A percentile compares a stretch with the other conserved stretches of the same genome.
Conservation (phyloP, 2,329 filamentous ascomycete species). For the Fusarium sp. region DNA sequence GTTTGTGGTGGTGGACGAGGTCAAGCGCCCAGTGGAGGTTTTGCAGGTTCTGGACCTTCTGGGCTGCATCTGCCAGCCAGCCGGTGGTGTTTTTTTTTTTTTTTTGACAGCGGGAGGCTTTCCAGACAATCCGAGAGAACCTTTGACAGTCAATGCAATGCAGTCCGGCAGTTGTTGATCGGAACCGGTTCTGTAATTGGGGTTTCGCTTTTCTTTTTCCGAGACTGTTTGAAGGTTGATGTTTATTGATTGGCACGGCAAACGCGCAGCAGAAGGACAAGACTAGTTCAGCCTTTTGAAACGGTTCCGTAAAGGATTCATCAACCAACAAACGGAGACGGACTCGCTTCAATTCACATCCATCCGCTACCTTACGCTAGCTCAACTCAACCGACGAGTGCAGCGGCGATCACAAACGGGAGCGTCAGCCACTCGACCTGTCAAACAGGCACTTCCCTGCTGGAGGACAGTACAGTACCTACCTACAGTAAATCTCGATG, state of each 20-base stretch:
- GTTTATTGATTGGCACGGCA: constrained; percentile 1
- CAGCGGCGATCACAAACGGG: constrained; percentile 24
- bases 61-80: constrained; percentile 16
- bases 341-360: background rate
- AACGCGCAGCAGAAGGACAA: background rate
- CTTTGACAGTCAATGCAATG: no score
- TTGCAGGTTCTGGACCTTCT: constrained; percentile 29
- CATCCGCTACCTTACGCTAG: constrained; percentile 3
- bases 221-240: background rate
- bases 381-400: constrained; percentile 14
- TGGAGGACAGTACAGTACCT: no score
- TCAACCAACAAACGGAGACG: background rate
- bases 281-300: background rate
- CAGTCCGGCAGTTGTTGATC: background rate
- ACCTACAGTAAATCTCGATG: background rate
- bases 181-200: background rate
- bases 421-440: constrained; percentile 13
- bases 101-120: constrained; percentile 3
- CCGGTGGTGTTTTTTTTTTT: no score
- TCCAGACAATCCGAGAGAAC: background rate
- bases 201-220: constrained; percentile 1
- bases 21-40: no score
- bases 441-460: constrained; percentile 6
- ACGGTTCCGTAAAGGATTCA: background rate
- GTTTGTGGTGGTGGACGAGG: background rate